Percentiles rank a stretch among this genome's conserved stretches.
Conservation (phyloP, 345 rosid genomes). For the Geranium rotundifolium region DNA sequence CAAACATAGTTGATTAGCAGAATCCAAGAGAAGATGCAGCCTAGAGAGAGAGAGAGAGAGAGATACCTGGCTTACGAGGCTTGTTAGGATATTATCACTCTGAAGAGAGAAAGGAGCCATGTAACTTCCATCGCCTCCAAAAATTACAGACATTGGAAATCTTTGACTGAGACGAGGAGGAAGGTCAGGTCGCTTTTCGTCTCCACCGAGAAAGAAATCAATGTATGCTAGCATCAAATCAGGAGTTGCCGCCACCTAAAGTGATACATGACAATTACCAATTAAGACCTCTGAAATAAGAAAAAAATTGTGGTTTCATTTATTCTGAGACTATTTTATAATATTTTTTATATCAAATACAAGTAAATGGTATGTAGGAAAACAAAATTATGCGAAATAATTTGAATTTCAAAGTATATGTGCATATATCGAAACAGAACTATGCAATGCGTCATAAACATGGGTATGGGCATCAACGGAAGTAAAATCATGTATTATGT, state of each 20-base stretch:
- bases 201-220: constrained; percentile 98
- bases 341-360: too few species aligned
- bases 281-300: too few species aligned
- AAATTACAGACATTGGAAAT: constrained; percentile 66
- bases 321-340: too few species aligned
- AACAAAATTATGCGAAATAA: too few species aligned
- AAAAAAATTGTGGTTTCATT: too few species aligned
- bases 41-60: neutral
- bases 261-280: neutral
- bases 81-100: constrained; percentile 81
- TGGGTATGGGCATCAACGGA: too few species aligned
- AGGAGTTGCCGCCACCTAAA: constrained; percentile 90
- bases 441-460: too few species aligned
- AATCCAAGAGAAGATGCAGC: neutral
- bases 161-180: constrained; percentile 75
- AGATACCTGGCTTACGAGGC: constrained; percentile 85
- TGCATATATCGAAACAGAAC: too few species aligned
- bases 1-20: constrained; percentile 12
- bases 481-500: too few species aligned
- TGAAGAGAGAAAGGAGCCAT: constrained; percentile 94
- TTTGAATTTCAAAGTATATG: too few species aligned
- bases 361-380: too few species aligned
- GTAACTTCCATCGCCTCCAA: constrained; percentile 98
- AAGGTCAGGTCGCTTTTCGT: constrained; percentile 86
- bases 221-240: constrained; percentile 92